A percentile compares a stretch with the other conserved stretches of the same genome.
phyloP scores from a whole-genome alignment of 2,329 filamentous ascomycete species.

The Talaromyces sp. region DNA sequence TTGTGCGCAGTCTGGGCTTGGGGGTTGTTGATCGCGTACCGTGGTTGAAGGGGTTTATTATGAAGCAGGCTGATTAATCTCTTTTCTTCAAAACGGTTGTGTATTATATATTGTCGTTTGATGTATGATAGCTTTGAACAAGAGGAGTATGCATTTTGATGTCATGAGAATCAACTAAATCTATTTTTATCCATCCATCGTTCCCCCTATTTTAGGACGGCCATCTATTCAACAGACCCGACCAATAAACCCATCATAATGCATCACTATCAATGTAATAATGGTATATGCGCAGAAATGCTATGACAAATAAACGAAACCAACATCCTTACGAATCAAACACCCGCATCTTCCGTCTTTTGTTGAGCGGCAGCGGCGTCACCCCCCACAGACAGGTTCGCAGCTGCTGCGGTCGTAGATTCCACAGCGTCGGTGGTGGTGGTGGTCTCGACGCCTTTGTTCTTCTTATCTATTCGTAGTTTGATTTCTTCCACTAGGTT shows the following conservation, averaged over 20 bases:
- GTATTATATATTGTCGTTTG: neutral
- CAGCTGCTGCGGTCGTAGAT: conserved; percentile 1
- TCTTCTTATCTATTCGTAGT: conserved; percentile 15
- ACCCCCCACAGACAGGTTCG: neutral
- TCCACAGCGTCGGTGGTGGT: neutral
- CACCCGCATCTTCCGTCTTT: conserved; percentile 22
- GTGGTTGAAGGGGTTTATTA: conserved; percentile 78
- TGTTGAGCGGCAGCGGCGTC: neutral
- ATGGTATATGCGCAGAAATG: conserved; percentile 12
- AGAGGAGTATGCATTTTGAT: conserved; percentile 2
- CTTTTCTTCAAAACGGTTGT: neutral
- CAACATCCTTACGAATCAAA: conserved; percentile 12
- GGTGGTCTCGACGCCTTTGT: neutral
- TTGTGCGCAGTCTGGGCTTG: conserved; percentile 72
- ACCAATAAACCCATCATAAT: conserved; percentile 7
- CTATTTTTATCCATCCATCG: neutral
- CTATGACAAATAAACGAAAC: neutral
- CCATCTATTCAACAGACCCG: conserved; percentile 1
- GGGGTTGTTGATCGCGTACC: conserved; percentile 70
- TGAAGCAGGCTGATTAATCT: conserved; percentile 59
- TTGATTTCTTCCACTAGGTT: conserved; percentile 23
- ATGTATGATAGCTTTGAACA: conserved; percentile 3
- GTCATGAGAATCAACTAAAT: conserved; percentile 5
- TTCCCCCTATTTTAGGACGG: neutral
- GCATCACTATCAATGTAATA: conserved; percentile 5